Base-by-base conservation (phyloP, 495 filamentous ascomycete species). In the Talaromyces stipitatus region DNA sequence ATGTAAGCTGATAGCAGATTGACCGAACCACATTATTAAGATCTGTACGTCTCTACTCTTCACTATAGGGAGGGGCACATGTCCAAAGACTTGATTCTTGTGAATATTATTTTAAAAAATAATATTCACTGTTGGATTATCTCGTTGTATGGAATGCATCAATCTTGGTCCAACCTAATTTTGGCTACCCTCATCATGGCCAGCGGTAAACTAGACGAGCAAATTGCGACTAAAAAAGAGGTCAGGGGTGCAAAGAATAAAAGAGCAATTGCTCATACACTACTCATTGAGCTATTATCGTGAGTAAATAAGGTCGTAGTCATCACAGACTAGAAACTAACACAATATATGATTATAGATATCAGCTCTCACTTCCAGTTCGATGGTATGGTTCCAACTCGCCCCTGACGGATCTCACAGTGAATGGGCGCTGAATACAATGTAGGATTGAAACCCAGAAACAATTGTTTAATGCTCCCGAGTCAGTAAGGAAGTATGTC, bases 261-360 rank as follows among this genome's bases (percentile, higher is more conserved):
- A 2, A 36, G 33, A 36, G 33, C 33, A n/a, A 36, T 36, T 36
- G 33, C 33, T 0, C 33, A 36, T n/a, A 36, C 33, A 12, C 50
- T 66, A 20, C 60, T 66, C 28, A 62, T 66, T 33, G 64, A 66
- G 46, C 18, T 66, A 11, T 56, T 66, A 27, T 61, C 64, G 64
- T 66, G 50, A 58, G 64, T 36, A 36, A n/a, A 36, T 11, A 36
- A 12, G 16, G 23, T 45, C 1, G 41, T 32, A 53, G 38, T 26
- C 11, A 52, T 23, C 32, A 33, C 41, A 41, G 30, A 28, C 28
- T 18, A 27, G 27, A 16, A 51, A 55, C 14, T 11, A n/a, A 24
- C 20, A 41, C 11, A 9, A 22, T 4, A 54, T 11, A 52, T 28
- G 32, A 30, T 30, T 8, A 32, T n/a, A 54, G 32, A 36, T 36